Conservation (phyloP, 768 basidiomycete species). For the Pleurotus eryngii region DNA sequence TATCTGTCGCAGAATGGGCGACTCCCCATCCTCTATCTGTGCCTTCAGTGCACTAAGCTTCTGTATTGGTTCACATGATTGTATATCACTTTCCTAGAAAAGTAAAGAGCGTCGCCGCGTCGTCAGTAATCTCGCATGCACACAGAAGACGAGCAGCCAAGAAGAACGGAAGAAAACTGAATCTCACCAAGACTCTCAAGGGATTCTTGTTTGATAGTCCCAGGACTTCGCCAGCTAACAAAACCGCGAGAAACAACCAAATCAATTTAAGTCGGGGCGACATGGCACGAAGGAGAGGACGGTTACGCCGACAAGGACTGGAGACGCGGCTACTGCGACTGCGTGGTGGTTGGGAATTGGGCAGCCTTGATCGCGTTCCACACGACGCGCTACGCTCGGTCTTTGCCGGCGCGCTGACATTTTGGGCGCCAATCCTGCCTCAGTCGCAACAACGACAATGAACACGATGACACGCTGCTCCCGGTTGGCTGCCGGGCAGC, state of each 20-base stretch:
- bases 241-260: background rate
- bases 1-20: conserved; percentile 74
- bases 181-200: conserved; percentile 14
- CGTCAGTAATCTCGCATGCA: background rate
- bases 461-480: too few relatives aligned
- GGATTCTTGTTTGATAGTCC: background rate
- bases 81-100: conserved; percentile 38
- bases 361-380: background rate
- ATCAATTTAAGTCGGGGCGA: background rate
- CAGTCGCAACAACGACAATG: too few relatives aligned
- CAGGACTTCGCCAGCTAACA: background rate
- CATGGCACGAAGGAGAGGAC: background rate
- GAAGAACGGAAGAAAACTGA: background rate
- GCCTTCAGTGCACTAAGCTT: conserved; percentile 57
- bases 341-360: background rate
- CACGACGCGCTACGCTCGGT: background rate
- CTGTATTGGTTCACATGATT: conserved; percentile 36
- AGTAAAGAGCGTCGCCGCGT: background rate
- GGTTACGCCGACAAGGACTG: background rate
- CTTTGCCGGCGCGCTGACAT: background rate
- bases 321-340: background rate
- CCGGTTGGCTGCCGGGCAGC: too few relatives aligned
- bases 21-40: conserved; percentile 58
- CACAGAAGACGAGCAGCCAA: background rate
- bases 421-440: too few relatives aligned